Conservation (phyloP, 2,329 filamentous ascomycete species). For the Tothia fuscella region DNA sequence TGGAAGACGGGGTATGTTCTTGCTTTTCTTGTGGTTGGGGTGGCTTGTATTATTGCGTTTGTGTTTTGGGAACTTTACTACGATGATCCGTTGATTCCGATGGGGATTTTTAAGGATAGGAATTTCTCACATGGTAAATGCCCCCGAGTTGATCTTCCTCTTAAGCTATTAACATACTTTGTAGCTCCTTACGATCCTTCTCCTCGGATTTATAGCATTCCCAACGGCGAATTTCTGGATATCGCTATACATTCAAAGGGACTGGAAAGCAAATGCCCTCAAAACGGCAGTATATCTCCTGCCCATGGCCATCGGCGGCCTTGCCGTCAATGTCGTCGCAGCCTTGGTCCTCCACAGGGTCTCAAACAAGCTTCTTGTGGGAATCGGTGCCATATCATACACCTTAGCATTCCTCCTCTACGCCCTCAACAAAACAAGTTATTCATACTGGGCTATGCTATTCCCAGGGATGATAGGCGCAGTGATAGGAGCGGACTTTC, state of each 20-base stretch:
- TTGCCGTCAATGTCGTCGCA: conserved; percentile 49
- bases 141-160: not conserved
- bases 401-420: conserved; percentile 40
- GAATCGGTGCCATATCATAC: conserved; percentile 35
- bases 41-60: conserved; percentile 44
- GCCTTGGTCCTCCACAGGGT: conserved; percentile 50
- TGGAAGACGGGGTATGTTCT: conserved; percentile 54
- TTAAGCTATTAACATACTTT: conserved; percentile 1
- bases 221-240: conserved; percentile 50
- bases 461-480: conserved; percentile 50
- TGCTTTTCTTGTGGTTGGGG: conserved; percentile 47
- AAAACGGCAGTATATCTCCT: conserved; percentile 51
- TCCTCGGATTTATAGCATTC: conserved; percentile 53
- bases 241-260: conserved; percentile 51
- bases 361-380: conserved; percentile 52
- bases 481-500: conserved; percentile 55
- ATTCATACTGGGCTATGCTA: conserved; percentile 52
- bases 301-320: conserved; percentile 51
- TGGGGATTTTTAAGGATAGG: conserved; percentile 48
- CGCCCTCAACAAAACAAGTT: conserved; percentile 42
- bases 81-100: conserved; percentile 33
- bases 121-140: conserved; percentile 50
- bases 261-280: conserved; percentile 41
- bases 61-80: conserved; percentile 49
- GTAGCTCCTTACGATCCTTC: conserved; percentile 43